These are phyloP conservation scores for Penicillium roqueforti DNA, from an alignment of 495 filamentous ascomycete genomes.

Conservation along the genomic window DNA sequence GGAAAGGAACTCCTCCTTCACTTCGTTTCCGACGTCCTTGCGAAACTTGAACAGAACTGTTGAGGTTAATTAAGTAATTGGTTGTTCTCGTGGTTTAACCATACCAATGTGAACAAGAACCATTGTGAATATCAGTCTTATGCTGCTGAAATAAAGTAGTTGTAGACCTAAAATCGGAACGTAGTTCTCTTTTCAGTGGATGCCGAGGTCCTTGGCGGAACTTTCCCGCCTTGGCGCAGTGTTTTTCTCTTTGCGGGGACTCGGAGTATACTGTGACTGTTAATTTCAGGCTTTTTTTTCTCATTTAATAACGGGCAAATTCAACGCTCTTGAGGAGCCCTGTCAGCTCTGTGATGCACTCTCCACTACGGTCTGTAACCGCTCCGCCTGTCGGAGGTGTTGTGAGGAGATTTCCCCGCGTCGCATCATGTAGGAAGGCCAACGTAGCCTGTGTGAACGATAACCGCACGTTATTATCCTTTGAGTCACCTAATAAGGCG, in stretches of 20 bases:
- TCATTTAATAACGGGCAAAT: background rate
- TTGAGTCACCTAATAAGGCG: too few species aligned
- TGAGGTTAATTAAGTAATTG: background rate
- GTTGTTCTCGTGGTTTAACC: background rate
- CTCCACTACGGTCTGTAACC: conserved; percentile 29
- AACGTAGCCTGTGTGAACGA: conserved; percentile 39
- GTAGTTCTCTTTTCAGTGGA: conserved; percentile 4
- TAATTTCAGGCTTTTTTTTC: background rate
- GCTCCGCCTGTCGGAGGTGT: conserved; percentile 38
- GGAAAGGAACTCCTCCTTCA: conserved; percentile 36
- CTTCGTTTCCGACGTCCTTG: conserved; percentile 25
- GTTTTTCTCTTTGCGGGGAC: background rate
- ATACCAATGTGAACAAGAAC: conserved; percentile 36
- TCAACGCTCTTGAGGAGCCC: background rate
- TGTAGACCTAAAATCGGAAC: background rate
- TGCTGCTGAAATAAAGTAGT: background rate
- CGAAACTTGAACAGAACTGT: conserved; percentile 47
- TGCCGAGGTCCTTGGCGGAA: conserved; percentile 11
- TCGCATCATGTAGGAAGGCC: conserved; percentile 38
- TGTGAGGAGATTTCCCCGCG: conserved; percentile 27
- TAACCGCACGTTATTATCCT: conserved; percentile 26
- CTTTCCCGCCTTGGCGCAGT: background rate
- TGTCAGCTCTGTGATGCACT: conserved; percentile 22
- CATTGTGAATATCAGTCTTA: conserved; percentile 18
- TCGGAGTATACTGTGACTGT: too few species aligned